Base-by-base conservation (phyloP, 345 rosid genomes). In the Luvunga scandens region DNA sequence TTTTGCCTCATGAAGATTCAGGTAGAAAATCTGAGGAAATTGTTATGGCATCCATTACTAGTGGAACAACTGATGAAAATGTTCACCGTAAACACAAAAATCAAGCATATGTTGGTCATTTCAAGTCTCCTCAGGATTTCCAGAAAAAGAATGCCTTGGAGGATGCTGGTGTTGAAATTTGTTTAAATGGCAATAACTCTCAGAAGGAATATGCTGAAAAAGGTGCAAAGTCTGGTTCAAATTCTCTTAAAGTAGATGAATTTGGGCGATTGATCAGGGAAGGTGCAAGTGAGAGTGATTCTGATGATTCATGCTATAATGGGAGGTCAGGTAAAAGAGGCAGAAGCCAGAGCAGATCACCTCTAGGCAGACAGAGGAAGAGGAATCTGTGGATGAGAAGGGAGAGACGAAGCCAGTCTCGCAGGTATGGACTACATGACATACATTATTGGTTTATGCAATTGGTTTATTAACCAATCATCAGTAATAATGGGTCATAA, bases 191-290 rank as follows among this genome's bases (percentile, higher is more conserved):
- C 59, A 82, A 76, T 63, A 82, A 76, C 74, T 38, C 71, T 55
- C 77, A 77, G 60, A 83, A 87, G 77, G 85, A 79, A 39, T 57
- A 42, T 31, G 80, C 66, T 39, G 83, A 77, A 63, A 75, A 82
- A 80, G 73, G 69, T 48, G 16, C 68, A 69, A 80, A 67, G n/a
- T 68, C 75, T 63, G 75, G 77, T 79, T 67, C 83, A 72, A 73
- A 79, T 85, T 71, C 80, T n/a, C 75, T 21, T 24, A 85, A 85
- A 82, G 84, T 87, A 56, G 92, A 91, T 80, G 78, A 83, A 76
- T 91, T 88, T 85, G 92, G 94, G 73, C 87, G 94, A 78, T 77
- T 88, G 79, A 75, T 84, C 66, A 84, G 87, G 76, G 78, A 91
- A 77, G 89, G 83, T 83, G 87, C 66, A 64, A 89, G 88, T 84